Percentiles rank a stretch among this genome's conserved stretches.
These are phyloP conservation scores for Paecilomyces variotii DNA, from an alignment of 2,329 filamentous ascomycete genomes.

Conservation along the genomic window DNA sequence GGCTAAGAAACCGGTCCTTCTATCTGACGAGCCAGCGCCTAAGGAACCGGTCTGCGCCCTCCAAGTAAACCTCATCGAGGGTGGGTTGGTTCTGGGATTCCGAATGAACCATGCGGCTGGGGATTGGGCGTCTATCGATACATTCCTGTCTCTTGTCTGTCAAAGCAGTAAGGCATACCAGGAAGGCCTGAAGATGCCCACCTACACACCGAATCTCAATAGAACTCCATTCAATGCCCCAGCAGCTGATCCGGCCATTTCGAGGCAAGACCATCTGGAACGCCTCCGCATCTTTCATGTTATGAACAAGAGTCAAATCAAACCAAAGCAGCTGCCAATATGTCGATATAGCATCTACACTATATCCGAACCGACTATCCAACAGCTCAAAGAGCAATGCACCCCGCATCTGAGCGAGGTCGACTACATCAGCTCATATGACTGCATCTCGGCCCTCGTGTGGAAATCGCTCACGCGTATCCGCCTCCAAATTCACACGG, in stretches of 20 bases:
- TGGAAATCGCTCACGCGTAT: slow-evolving; percentile 16
- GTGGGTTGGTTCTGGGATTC: slow-evolving; percentile 13
- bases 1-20: slow-evolving; percentile 3
- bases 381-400: slow-evolving; percentile 11
- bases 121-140: slow-evolving; percentile 16
- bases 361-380: not conserved
- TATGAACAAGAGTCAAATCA: not conserved
- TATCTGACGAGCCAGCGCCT: slow-evolving; percentile 5
- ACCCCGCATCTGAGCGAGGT: slow-evolving; percentile 2
- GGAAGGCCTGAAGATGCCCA: slow-evolving; percentile 8
- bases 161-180: slow-evolving; percentile 12
- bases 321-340: not conserved
- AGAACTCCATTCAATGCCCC: slow-evolving; percentile 10
- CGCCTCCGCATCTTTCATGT: not conserved
- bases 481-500: slow-evolving; percentile 10
- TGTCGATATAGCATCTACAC: not conserved
- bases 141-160: slow-evolving; percentile 7
- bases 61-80: slow-evolving; percentile 14
- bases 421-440: slow-evolving; percentile 16
- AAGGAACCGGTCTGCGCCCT: slow-evolving; percentile 11
- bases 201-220: slow-evolving; percentile 12
- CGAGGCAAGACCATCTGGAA: not conserved
- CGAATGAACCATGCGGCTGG: slow-evolving; percentile 13
- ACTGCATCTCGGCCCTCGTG: slow-evolving; percentile 17
- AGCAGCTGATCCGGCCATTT: not conserved